Evolutionary conservation across 2,329 filamentous ascomycete species (phyloP).

Genomic region (Waltergamsia citrina): DNA sequence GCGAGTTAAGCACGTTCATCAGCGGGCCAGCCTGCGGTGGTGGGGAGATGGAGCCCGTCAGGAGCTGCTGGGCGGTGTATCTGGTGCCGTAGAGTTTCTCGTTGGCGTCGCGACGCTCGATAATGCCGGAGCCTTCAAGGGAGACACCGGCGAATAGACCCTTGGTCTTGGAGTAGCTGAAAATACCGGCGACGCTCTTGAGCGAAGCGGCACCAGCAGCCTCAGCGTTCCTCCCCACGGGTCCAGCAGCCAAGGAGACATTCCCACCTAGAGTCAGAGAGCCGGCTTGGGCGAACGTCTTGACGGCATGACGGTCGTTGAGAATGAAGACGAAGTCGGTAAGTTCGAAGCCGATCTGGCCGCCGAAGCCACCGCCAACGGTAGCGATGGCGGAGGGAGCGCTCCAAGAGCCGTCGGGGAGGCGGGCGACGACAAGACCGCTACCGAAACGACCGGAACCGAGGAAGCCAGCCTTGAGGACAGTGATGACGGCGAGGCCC

Average conservation of each 20-base stretch:
- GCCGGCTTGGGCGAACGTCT: constrained; percentile 87
- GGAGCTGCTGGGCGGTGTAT: constrained; percentile 71
- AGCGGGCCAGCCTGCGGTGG: constrained; percentile 78
- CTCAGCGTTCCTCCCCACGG: constrained; percentile 89
- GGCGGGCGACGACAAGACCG: constrained; percentile 70
- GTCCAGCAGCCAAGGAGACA: constrained; percentile 89
- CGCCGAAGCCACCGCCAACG: constrained; percentile 72
- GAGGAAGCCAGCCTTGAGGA: constrained; percentile 80
- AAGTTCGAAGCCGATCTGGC: constrained; percentile 79
- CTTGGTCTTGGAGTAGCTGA: constrained; percentile 97
- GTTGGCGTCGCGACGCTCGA: constrained; percentile 93
- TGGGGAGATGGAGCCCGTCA: constrained; percentile 67
- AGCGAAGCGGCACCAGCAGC: constrained; percentile 89
- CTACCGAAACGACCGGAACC: constrained; percentile 75
- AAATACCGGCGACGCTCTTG: constrained; percentile 82
- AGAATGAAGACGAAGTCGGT: constrained; percentile 98
- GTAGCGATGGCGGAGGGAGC: constrained; percentile 75
- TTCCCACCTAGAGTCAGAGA: constrained; percentile 92
- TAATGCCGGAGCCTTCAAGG: constrained; percentile 83
- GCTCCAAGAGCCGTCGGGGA: constrained; percentile 71
- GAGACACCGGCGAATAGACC: constrained; percentile 93
- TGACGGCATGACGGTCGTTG: constrained; percentile 82
- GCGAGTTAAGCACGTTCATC: constrained; percentile 75
- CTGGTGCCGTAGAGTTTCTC: constrained; percentile 87
- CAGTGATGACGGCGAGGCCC: constrained; percentile 77